Conservation (phyloP, 306 rosid genomes). For the Sindora glabra region DNA sequence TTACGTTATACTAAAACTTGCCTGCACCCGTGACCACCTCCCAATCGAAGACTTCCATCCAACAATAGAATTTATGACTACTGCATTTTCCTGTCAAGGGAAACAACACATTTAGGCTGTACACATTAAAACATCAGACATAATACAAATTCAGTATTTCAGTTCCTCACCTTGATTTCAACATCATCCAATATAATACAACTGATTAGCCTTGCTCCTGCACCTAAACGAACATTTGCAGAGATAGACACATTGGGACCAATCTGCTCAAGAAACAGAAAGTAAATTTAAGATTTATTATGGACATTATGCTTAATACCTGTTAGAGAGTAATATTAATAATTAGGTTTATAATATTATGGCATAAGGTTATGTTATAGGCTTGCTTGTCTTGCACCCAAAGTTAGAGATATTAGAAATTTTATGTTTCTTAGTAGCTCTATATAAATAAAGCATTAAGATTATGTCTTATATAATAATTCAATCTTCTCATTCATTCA, state of each 20-base stretch:
- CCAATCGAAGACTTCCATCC: slow-evolving; percentile 96
- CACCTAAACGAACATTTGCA: slow-evolving; percentile 91
- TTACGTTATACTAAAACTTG: slow-evolving; percentile 25
- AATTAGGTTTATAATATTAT: too few species aligned
- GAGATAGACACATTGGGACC: slow-evolving; percentile 94
- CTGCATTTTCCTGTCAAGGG: slow-evolving; percentile 70
- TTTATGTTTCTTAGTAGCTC: too few species aligned
- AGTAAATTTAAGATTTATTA: neutral
- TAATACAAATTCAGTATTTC: neutral
- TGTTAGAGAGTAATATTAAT: too few species aligned
- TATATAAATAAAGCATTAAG: too few species aligned
- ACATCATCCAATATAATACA: slow-evolving; percentile 85
- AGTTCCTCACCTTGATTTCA: slow-evolving; percentile 63
- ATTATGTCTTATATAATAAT: too few species aligned
- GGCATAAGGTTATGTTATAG: too few species aligned
- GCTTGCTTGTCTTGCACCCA: too few species aligned
- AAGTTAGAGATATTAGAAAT: too few species aligned
- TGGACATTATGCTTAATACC: neutral
- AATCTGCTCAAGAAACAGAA: slow-evolving; percentile 45
- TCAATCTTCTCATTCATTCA: too few species aligned
- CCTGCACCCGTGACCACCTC: slow-evolving; percentile 94
- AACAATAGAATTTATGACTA: slow-evolving; percentile 71
- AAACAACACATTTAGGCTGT: slow-evolving; percentile 9
- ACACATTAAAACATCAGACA: neutral
- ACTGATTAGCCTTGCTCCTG: slow-evolving; percentile 76